Evolutionary conservation across 140 eudicot genomes (phyloP).

Genomic region (Cichorium intybus): DNA sequence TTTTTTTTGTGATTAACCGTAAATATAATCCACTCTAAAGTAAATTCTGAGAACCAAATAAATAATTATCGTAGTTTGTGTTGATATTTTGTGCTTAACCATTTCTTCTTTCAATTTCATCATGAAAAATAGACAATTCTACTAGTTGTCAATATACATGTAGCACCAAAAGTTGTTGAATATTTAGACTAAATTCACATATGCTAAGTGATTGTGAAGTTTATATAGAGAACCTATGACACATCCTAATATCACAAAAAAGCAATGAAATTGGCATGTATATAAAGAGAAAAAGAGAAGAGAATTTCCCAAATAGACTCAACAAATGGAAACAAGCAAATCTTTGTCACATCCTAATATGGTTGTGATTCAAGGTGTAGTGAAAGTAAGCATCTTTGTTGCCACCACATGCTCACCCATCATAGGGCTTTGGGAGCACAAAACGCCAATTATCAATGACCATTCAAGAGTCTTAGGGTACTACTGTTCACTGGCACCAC

Average conservation of each 20-base stretch:
- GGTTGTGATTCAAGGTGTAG: conserved; percentile 29
- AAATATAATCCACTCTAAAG: no score
- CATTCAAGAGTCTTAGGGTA: conserved; percentile 38
- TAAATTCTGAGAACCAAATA: no score
- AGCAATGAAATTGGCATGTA: conserved; percentile 23
- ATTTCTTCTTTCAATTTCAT: no score
- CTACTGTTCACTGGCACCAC: conserved; percentile 28
- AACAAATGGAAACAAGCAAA: conserved; percentile 41
- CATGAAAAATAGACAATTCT: no score
- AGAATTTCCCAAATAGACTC: conserved; percentile 36
- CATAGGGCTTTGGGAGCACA: conserved; percentile 29
- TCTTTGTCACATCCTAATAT: conserved; percentile 42
- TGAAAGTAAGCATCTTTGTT: conserved; percentile 35
- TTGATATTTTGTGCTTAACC: no score
- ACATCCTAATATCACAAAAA: conserved; percentile 23
- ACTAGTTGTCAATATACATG: no score
- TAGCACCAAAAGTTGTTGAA: neutral
- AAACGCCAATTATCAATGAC: conserved; percentile 38
- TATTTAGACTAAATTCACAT: neutral
- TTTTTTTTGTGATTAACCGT: no score
- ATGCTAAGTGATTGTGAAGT: neutral
- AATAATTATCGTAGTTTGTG: no score
- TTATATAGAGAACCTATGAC: conserved; percentile 16
- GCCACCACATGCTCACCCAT: conserved; percentile 16
- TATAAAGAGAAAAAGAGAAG: conserved; percentile 28